phyloP scores from a whole-genome alignment of 2,329 filamentous ascomycete genomes.

The Alternaria longipes region DNA sequence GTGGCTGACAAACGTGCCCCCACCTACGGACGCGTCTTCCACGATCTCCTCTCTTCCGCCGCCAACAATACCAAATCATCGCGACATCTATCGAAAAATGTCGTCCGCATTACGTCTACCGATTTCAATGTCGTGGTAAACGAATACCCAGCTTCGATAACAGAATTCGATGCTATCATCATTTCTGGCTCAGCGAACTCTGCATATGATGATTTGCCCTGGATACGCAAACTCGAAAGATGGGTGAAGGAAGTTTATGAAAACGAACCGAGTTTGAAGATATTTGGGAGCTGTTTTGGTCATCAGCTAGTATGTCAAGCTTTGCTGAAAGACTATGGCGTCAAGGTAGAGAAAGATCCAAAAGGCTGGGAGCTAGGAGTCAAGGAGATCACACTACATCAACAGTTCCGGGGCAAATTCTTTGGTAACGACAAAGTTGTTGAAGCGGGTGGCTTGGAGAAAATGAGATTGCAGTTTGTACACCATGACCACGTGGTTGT shows the following conservation, averaged over 20 bases:
- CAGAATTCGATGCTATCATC: slow-evolving; percentile 50
- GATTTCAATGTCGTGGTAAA: slow-evolving; percentile 50
- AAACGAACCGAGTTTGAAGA: slow-evolving; percentile 42
- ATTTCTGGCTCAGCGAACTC: slow-evolving; percentile 52
- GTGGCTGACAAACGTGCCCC: slow-evolving; percentile 27
- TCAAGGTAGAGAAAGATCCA: slow-evolving; percentile 35
- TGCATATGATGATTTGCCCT: slow-evolving; percentile 40
- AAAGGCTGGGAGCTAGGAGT: slow-evolving; percentile 44
- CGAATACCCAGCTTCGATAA: slow-evolving; percentile 46
- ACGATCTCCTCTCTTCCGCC: slow-evolving; percentile 33
- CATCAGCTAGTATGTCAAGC: slow-evolving; percentile 55
- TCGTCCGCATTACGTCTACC: slow-evolving; percentile 33
- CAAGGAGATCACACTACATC: slow-evolving; percentile 27
- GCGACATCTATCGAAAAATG: rapidly evolving
- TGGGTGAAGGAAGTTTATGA: slow-evolving; percentile 48
- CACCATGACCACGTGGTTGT: slow-evolving; percentile 48
- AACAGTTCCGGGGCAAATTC: slow-evolving; percentile 17
- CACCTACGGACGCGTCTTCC: slow-evolving; percentile 45
- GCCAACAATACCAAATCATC: slow-evolving; percentile 10
- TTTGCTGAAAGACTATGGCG: slow-evolving; percentile 45
- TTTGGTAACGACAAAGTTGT: background rate
- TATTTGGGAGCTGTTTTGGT: slow-evolving; percentile 58
- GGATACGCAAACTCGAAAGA: slow-evolving; percentile 34
- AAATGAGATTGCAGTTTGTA: slow-evolving; percentile 51
- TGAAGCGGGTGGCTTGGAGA: slow-evolving; percentile 7